phyloP scores from a whole-genome alignment of 345 rosid species.

The Eucalyptus melliodora region DNA sequence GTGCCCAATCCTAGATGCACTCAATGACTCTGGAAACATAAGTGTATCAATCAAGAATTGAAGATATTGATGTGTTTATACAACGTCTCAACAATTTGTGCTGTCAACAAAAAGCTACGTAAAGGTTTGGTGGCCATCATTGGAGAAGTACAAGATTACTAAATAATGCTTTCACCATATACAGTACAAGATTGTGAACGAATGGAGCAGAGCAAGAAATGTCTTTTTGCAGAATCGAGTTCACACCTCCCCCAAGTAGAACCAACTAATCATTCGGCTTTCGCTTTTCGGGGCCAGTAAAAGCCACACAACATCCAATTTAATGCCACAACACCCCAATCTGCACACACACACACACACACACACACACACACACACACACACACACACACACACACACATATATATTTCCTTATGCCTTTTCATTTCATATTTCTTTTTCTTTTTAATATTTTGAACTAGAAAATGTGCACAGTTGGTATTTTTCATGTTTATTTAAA shows the following conservation, averaged over 20 bases:
- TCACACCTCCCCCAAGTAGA: neutral
- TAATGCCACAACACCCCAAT: neutral
- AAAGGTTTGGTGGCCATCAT: neutral
- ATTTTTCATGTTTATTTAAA: neutral
- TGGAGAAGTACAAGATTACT: neutral
- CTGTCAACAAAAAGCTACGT: neutral
- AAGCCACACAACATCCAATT: neutral
- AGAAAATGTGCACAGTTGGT: neutral
- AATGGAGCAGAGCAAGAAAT: neutral
- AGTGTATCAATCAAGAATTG: neutral
- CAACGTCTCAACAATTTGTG: neutral
- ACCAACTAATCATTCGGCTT: neutral
- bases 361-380: no score
- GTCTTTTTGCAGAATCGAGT: neutral
- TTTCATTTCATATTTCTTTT: neutral
- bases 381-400: no score
- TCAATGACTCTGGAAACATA: neutral
- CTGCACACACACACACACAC: no score
- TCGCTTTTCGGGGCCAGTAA: neutral
- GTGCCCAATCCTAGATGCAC: neutral
- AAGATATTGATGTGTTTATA: neutral
- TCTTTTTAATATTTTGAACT: neutral
- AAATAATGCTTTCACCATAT: neutral
- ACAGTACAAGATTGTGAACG: neutral
- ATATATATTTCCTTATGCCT: neutral